Evolutionary conservation across 2,329 filamentous ascomycete genomes (phyloP).

Genomic region (Neofusicoccum ribis): DNA sequence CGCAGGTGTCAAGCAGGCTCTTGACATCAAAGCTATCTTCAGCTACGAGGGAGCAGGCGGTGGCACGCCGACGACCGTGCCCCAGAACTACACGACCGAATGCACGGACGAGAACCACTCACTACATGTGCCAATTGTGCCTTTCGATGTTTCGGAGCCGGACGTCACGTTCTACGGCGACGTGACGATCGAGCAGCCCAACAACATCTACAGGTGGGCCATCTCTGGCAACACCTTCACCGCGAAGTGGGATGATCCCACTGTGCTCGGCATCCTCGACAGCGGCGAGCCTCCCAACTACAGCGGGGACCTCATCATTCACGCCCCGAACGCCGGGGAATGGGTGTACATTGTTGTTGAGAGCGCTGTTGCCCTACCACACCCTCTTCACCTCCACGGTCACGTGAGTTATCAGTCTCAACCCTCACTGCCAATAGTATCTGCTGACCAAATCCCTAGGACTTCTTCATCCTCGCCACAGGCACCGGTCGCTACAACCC

Average conservation of each 20-base stretch:
- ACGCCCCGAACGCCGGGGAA: not conserved
- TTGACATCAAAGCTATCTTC: slow-evolving; percentile 40
- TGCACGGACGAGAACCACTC: slow-evolving; percentile 41
- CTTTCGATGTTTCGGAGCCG: slow-evolving; percentile 28
- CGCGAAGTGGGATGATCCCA: slow-evolving; percentile 42
- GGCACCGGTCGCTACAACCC: slow-evolving; percentile 38
- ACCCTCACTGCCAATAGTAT: too few relatives aligned
- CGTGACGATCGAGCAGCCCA: slow-evolving; percentile 29
- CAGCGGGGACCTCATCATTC: slow-evolving; percentile 27
- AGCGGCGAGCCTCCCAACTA: slow-evolving; percentile 34
- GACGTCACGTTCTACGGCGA: slow-evolving; percentile 27
- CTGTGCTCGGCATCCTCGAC: slow-evolving; percentile 36
- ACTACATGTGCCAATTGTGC: slow-evolving; percentile 36
- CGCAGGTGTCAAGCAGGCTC: slow-evolving; percentile 33
- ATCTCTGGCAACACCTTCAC: slow-evolving; percentile 42
- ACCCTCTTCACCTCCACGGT: slow-evolving; percentile 44
- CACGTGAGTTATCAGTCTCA: slow-evolving; percentile 22
- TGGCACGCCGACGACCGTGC: slow-evolving; percentile 33
- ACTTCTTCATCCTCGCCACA: slow-evolving; percentile 44
- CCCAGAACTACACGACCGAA: slow-evolving; percentile 35
- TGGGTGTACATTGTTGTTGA: slow-evolving; percentile 24
- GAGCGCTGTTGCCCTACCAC: slow-evolving; percentile 37
- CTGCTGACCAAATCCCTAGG: slow-evolving; percentile 20
- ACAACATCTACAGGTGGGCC: slow-evolving; percentile 43
- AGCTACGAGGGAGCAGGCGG: slow-evolving; percentile 36